Base-by-base conservation (phyloP, 2,329 filamentous ascomycete species). In the Laburnicola sp. region DNA sequence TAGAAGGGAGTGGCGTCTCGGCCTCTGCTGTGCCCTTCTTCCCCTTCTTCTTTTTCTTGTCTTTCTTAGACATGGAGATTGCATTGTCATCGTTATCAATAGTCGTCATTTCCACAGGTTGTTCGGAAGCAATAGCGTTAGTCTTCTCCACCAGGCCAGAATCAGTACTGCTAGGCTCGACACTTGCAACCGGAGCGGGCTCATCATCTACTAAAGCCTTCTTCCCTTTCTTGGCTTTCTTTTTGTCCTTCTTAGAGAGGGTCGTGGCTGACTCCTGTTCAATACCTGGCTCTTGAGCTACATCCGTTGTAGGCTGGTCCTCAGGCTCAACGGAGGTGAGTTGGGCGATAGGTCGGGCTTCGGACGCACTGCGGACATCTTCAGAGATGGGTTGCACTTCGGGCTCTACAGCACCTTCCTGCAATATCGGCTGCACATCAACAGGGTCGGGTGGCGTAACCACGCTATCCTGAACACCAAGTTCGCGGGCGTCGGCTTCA, bases 11-110 rank as follows among this genome's bases (percentile, higher is more conserved):
- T 9, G 50, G 6, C 26, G 21, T 30, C 1, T 50, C 39, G 16
- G 26, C 28, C 32, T 49, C 38, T 6, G 21, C 31, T 3, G 45
- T 16, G 8, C 31, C 31, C 41, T 45, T 34, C 40, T 50, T 40
- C 21, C 8, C 32, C 38, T 45, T 44, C 40, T 46, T 46, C 44
- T 51, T 55, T 27, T 55, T 53, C 49, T 53, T 51, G 21, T 46
- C 51, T 27, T 55, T 57, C 49, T 55, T 59, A 10, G 56, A 53
- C 10, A 48, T 5, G 16, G 45, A 32, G 4, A 45, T 47, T 6
- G 44, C 47, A 49, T 42, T 45, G 36, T 57, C 48, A 26, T 47
- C 40, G 6, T 47, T 42, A 21, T 8, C 50, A 3, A 32, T 42
- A 11, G 26, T 16, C 30, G 21, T 39, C 28, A 16, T 16, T 16